Evolutionary conservation across 768 basidiomycete genomes (phyloP), one percentile per base, ranked within the genome.

Genomic region (Crucibulum laeve): DNA sequence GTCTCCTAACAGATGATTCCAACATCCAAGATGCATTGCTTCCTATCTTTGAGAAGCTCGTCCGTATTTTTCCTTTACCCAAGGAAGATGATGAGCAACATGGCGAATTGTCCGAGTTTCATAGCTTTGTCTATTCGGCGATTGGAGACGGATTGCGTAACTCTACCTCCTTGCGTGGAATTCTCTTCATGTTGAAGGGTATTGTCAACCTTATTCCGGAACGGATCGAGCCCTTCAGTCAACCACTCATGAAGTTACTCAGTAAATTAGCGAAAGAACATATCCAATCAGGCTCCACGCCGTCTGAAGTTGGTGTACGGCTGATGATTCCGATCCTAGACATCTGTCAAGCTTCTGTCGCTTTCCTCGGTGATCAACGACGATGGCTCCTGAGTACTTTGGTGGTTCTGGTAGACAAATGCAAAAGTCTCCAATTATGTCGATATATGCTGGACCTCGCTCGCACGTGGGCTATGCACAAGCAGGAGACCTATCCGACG

Each of bases 181-280:
- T 84, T 4, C 71, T 99, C 18, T 73, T 92, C 44, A 86, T 99
- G 75, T 71, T 98, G 39, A 85, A 90, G 57, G 85, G 90, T 0
- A 81, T 93, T 39, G 82, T 93, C 5, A 79, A 84, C 47, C 77
- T 84, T 25, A 74, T 81, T 6, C 87, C 92, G 1, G 87, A 92
- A 55, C 79, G 89, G 26, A 80, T 94, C 28, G 92, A 98, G 52
- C 71, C 77, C 1, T 95, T 93, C 65, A 70, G 82, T 30, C 65
- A 73, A 1, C 70, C 77, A 5, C 71, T 99, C 19, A 81, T 93
- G 69, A 91, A 87, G 59, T 75, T 96, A 3, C 76, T 96, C 45
- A 82, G 79, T 52, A 90, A 87, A 58, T 71, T 95, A 18, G 79
- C 84, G 40, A 93, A 92, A 62, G 95, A 97, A 21, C 92, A 97